A percentile compares a stretch with the other conserved stretches of the same genome.
Conservation (phyloP, 352 stramenopile species). For the Phytopythium montanum region DNA sequence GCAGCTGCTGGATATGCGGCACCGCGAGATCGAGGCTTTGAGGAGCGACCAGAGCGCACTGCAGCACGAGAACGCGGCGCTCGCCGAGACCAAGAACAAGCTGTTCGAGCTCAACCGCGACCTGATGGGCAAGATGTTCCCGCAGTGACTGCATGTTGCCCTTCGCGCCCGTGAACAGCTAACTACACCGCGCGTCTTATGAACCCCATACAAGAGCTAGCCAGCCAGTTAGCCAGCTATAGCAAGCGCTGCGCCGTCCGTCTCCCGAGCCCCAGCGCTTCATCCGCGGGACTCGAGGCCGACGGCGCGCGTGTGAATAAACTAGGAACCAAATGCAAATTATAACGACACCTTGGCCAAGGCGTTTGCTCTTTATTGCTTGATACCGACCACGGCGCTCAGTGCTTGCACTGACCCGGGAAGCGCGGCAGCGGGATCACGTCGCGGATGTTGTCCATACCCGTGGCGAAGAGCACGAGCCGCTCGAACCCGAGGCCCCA, state of each 20-base stretch:
- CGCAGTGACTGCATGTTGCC: conserved; percentile 28
- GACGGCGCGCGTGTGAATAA: neutral
- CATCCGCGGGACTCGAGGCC: neutral
- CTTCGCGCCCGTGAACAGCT: neutral
- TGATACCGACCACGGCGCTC: neutral
- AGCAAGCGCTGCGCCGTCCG: neutral
- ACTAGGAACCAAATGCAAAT: conserved; percentile 3
- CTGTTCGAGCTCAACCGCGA: conserved; percentile 77
- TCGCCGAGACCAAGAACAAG: conserved; percentile 77
- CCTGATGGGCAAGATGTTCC: conserved; percentile 60
- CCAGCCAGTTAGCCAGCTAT: too few relatives aligned
- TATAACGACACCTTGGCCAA: neutral
- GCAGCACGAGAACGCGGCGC: conserved; percentile 62
- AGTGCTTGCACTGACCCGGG: conserved; percentile 90
- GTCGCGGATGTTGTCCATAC: conserved; percentile 99
- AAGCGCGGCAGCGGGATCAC: conserved; percentile 97
- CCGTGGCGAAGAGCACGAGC: conserved; percentile 96
- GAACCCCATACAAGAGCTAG: neutral
- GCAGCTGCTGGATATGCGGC: conserved; percentile 41
- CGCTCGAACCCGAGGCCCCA: conserved; percentile 99
- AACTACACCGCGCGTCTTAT: conserved; percentile 1
- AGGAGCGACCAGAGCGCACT: conserved; percentile 54
- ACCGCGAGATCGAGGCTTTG: conserved; percentile 50
- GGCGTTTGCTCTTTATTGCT: conserved; percentile 1
- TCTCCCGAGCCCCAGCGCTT: neutral